Evolutionary conservation across 164 flowering plant genomes (phyloP), one percentile per base, ranked within the genome.

Genomic region (Stephania cephalantha): DNA sequence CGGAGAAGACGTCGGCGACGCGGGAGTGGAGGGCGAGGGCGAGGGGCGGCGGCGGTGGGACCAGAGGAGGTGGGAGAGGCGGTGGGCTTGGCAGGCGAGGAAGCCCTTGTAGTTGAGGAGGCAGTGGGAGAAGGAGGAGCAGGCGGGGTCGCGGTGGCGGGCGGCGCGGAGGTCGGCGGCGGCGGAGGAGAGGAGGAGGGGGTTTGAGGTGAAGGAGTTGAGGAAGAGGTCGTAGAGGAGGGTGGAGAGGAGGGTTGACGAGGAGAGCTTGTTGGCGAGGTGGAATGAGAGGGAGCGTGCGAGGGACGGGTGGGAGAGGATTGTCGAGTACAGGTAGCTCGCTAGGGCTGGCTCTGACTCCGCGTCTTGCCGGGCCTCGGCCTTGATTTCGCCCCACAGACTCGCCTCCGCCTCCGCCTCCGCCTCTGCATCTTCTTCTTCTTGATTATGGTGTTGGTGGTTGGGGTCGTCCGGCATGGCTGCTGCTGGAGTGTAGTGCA

Each of bases 1-100:
- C 74, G 6, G 74, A 20, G 74, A 73, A 73, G 1, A 73, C 74
- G 22, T 73, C 74, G 3, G 74, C 74, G 31, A 73, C 64, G 11
- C 74, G 67, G 2, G 74, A 72, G 31, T 72, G 74, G 20, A 73
- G 68, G n/a, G 74, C 74, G 3, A 73, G 68, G n/a, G 74, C 74
- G 9, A 73, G 35, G 10, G 68, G n/a, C 53, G 68, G 64, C 76
- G 71, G 2, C 72, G 35, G 31, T 75, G 66, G 7, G 64, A 6
- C 77, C 77, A 75, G 13, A 75, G 46, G 30, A 58, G 58, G 44
- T 75, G 78, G 7, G 73, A 67, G 17, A 75, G 55, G 64, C 78
- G 50, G 29, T 75, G 73, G 17, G 77, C 77, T n/a, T 75, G 77
- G 63, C 77, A 75, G 20, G 78, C 77, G 25, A 75, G 29, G n/a